Evolutionary conservation across 2,329 filamentous ascomycete species (phyloP).

Genomic region (Dactylellina parvicollis): DNA sequence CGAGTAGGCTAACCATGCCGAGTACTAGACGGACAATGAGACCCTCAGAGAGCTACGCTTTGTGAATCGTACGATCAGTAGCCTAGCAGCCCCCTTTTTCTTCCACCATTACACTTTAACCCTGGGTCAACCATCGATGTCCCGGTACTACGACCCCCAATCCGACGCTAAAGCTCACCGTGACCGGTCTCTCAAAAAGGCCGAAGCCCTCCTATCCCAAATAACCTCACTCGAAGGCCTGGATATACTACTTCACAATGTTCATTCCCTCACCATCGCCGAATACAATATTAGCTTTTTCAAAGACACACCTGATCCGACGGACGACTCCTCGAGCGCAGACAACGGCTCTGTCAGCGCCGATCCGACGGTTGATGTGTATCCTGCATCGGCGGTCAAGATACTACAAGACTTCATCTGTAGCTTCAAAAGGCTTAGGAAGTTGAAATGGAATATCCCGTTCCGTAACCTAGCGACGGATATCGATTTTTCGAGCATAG

Average conservation of each 20-base stretch:
- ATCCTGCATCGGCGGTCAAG: background rate
- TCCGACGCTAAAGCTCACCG: no score
- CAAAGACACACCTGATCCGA: no score
- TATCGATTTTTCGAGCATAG: conserved; percentile 24
- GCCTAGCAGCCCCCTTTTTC: background rate
- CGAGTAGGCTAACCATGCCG: background rate
- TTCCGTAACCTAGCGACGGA: background rate
- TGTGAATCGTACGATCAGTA: background rate
- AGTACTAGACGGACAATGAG: background rate
- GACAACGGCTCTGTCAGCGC: no score
- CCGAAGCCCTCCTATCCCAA: no score
- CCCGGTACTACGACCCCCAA: background rate
- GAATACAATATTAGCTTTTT: no score
- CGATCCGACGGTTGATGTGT: no score
- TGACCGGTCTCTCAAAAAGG: no score
- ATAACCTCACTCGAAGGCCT: background rate
- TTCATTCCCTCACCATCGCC: conserved; percentile 4
- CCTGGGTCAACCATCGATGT: no score
- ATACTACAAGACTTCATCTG: conserved; percentile 32
- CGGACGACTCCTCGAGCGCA: no score
- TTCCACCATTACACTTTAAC: conserved; percentile 1
- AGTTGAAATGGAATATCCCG: conserved; percentile 15
- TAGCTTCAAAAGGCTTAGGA: conserved; percentile 15
- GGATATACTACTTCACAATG: conserved; percentile 21
- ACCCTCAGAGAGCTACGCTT: conserved; percentile 18